Evolutionary conservation across 148 eudicot species (phyloP).

Genomic region (Silene conica): DNA sequence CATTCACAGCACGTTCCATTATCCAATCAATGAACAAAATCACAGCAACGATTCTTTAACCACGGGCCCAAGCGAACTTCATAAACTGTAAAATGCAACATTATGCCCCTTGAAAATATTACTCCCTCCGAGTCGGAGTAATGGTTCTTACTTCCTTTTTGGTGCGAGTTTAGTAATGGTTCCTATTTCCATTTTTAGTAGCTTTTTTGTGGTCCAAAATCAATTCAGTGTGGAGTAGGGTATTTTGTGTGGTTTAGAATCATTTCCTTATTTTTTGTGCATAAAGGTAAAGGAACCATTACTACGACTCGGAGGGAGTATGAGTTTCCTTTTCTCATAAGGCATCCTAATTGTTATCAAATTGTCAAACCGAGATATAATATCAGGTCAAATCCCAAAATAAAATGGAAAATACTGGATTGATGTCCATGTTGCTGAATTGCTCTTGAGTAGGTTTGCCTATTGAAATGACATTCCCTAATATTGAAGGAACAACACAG

Average conservation of each 20-base stretch:
- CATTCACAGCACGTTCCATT: not conserved
- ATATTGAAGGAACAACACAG: not conserved
- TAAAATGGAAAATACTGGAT: not conserved
- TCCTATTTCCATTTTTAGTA: too few relatives aligned
- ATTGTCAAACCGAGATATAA: not conserved
- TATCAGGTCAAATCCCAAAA: not conserved
- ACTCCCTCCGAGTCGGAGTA: too few relatives aligned
- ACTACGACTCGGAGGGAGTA: too few relatives aligned
- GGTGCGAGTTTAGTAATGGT: too few relatives aligned
- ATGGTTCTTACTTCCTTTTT: too few relatives aligned
- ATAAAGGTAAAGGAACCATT: too few relatives aligned
- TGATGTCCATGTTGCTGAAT: not conserved
- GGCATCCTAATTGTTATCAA: not conserved
- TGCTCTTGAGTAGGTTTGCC: not conserved
- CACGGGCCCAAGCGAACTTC: not conserved
- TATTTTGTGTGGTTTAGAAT: too few relatives aligned
- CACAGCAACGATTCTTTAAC: not conserved
- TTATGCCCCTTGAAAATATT: not conserved
- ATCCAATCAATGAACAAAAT: slow-evolving; percentile 3
- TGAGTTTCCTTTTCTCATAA: not conserved
- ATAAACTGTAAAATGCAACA: not conserved
- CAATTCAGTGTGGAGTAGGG: too few relatives aligned
- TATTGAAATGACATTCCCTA: not conserved
- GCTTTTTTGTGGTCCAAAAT: too few relatives aligned
- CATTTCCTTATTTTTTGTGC: too few relatives aligned